Evolutionary conservation across 345 rosid genomes (phyloP).

Genomic region (Alliaria petiolata): DNA sequence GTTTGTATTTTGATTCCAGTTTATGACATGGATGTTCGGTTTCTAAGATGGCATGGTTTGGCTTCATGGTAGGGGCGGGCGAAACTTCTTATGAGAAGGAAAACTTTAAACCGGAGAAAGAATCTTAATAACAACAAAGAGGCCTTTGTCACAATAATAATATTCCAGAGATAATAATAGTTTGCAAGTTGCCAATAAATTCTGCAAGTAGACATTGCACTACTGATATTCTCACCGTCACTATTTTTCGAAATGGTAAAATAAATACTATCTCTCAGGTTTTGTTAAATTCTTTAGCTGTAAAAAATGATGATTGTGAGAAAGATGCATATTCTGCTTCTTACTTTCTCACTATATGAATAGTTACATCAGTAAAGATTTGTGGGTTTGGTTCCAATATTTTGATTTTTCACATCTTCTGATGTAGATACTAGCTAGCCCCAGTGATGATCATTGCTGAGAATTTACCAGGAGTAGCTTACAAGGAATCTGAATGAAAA

Average conservation of each 20-base stretch:
- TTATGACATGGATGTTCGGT: conserved; percentile 6
- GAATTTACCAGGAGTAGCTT: conserved; percentile 38
- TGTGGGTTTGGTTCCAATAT: conserved; percentile 19
- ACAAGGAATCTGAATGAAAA: conserved; percentile 28
- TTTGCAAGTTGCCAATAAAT: conserved; percentile 54
- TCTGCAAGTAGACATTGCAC: conserved; percentile 36
- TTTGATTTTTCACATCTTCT: conserved; percentile 41
- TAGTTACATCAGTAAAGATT: conserved; percentile 14
- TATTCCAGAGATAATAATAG: conserved; percentile 30
- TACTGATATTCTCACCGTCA: conserved; percentile 27
- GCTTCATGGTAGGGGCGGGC: not conserved
- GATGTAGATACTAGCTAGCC: conserved; percentile 37
- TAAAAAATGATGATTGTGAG: not conserved
- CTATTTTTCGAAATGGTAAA: conserved; percentile 11
- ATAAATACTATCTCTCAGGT: not conserved
- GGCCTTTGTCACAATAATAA: conserved; percentile 36
- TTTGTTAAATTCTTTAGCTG: not conserved
- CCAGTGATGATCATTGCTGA: conserved; percentile 67
- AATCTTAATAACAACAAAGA: conserved; percentile 38
- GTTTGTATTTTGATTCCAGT: conserved; percentile 3
- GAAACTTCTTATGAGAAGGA: conserved; percentile 38
- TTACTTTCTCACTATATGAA: not conserved
- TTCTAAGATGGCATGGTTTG: conserved; percentile 24
- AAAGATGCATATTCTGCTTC: not conserved
- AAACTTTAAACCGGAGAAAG: conserved; percentile 30